These are phyloP conservation scores for Crepidotus variabilis DNA, from an alignment of 768 basidiomycete genomes.

Conservation along the genomic window DNA sequence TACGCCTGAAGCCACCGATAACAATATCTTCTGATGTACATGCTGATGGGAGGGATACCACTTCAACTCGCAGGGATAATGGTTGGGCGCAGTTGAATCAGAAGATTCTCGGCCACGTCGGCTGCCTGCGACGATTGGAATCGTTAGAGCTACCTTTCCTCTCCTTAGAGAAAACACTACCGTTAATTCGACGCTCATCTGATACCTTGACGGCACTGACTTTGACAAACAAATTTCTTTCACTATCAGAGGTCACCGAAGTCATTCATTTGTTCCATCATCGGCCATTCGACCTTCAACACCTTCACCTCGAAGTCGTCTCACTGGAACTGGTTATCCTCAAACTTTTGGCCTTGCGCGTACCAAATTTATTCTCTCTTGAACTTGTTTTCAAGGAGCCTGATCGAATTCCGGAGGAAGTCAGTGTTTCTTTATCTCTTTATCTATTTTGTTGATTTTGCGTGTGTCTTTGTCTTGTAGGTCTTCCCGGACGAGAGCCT, in stretches of 20 bases:
- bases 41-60: background rate
- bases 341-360: slow-evolving; percentile 14
- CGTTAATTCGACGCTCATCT: slow-evolving; percentile 19
- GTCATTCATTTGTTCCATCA: slow-evolving; percentile 19
- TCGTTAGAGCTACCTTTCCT: slow-evolving; percentile 21
- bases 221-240: slow-evolving; percentile 20
- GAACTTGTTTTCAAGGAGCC: slow-evolving; percentile 14
- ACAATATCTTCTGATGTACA: background rate
- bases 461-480: background rate
- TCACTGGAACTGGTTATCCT: slow-evolving; percentile 15
- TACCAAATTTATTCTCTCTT: slow-evolving; percentile 20
- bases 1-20: slow-evolving; percentile 17
- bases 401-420: background rate
- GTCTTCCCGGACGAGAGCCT: background rate
- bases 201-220: slow-evolving; percentile 22
- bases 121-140: slow-evolving; percentile 13
- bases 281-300: slow-evolving; percentile 15
- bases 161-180: slow-evolving; percentile 15
- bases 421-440: background rate
- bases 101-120: slow-evolving; percentile 5
- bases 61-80: background rate
- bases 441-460: background rate
- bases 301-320: slow-evolving; percentile 21
- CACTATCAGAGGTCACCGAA: slow-evolving; percentile 17
- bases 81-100: slow-evolving; percentile 12